phyloP scores from a whole-genome alignment of 2,329 filamentous ascomycete genomes.

The Trichoderma aggressivum region DNA sequence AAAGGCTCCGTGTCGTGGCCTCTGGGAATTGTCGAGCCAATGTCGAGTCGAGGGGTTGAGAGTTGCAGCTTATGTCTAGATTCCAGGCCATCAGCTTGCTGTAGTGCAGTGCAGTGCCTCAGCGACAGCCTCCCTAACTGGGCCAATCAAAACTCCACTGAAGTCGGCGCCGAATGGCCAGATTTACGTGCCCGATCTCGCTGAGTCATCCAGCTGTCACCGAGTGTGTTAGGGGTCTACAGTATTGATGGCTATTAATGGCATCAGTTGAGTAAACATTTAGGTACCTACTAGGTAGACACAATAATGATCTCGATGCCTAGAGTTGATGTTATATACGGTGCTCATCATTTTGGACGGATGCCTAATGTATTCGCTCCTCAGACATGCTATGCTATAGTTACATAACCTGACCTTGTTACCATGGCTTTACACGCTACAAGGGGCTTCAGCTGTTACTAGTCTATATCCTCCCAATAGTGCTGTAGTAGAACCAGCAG shows the following conservation, averaged over 20 bases:
- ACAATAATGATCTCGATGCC: background rate
- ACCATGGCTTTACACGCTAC: background rate
- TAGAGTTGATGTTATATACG: background rate
- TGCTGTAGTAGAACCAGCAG: background rate
- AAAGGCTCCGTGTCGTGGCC: slow-evolving; percentile 9
- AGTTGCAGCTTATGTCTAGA: slow-evolving; percentile 15
- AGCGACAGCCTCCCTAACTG: background rate
- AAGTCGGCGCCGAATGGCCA: slow-evolving; percentile 5
- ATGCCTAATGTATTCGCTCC: background rate
- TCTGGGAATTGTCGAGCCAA: background rate
- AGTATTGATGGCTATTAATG: too few species aligned
- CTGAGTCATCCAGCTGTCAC: slow-evolving; percentile 3
- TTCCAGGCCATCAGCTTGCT: background rate
- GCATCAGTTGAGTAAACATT: background rate
- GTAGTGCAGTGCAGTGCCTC: background rate
- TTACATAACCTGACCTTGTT: background rate
- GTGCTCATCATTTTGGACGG: background rate
- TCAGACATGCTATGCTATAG: background rate
- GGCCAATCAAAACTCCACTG: background rate
- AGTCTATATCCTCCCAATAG: background rate
- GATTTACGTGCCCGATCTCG: background rate
- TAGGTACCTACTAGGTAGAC: too few species aligned
- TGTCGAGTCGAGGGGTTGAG: slow-evolving; percentile 9
- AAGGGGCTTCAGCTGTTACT: too few species aligned
- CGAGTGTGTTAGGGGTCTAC: background rate